Evolutionary conservation across 768 basidiomycete genomes (phyloP).

Genomic region (Rhodotorula babjevae): DNA sequence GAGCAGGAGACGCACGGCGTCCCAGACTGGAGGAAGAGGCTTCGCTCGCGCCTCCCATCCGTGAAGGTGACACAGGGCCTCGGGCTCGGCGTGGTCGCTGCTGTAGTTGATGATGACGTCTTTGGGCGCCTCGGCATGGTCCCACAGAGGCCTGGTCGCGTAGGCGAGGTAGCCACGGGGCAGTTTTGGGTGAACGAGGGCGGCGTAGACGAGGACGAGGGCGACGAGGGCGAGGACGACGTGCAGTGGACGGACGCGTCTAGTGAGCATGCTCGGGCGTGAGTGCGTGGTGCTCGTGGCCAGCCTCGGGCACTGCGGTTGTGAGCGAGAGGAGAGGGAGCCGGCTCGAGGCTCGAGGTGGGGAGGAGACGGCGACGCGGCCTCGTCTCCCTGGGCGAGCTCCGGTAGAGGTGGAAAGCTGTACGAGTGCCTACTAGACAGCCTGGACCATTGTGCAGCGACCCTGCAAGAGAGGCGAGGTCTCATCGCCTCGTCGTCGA

Average conservation of each 20-base stretch:
- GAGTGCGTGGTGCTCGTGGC: no score
- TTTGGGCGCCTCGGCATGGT: slow-evolving; percentile 54
- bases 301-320: no score
- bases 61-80: slow-evolving; percentile 55
- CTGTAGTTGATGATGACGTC: slow-evolving; percentile 57
- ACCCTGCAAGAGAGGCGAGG: no score
- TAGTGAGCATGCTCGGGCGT: not conserved
- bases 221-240: not conserved
- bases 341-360: no score
- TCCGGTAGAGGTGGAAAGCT: no score
- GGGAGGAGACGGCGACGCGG: no score
- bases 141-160: slow-evolving; percentile 51
- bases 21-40: slow-evolving; percentile 49
- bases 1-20: slow-evolving; percentile 50
- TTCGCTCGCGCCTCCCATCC: slow-evolving; percentile 54
- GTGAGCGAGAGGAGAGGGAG: no score
- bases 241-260: no score
- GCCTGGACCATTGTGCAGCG: no score
- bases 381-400: no score
- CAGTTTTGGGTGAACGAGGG: not conserved
- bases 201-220: not conserved
- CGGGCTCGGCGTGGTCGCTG: slow-evolving; percentile 53
- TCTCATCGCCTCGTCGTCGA: no score
- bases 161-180: slow-evolving; percentile 25
- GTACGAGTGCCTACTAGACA: no score